Evolutionary conservation across 768 basidiomycete species (phyloP), one percentile per base, ranked within the genome.

Genomic region (Glaciozyma antarctica): DNA sequence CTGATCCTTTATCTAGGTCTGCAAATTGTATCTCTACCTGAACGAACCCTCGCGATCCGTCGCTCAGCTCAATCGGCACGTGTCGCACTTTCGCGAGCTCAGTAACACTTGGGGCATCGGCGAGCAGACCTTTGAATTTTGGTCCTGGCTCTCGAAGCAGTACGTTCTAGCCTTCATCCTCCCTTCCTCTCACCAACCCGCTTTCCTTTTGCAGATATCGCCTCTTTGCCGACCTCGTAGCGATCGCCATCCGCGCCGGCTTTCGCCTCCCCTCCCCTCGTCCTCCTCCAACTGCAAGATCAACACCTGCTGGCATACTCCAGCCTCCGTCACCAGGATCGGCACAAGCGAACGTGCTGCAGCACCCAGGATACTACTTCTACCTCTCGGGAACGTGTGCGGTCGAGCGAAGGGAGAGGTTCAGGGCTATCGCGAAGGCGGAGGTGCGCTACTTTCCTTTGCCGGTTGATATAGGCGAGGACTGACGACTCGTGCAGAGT

Each of bases 91-190:
- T 71, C 82, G 86, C 8, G 89, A 91, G 72, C 84, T 99, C 70
- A 77, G 66, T 53, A 79, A 87, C 24, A 86, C 87, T 1, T 97
- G 95, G 94, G 89, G 90, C 12, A 97, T 97, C 62, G 93, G 92
- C 21, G 90, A 93, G 72, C 89, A 92, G 73, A 95, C 90, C 0
- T 97, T 89, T 70, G 95, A 98, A 75, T 97, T 86, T 74, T 97
- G 94, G 94, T 88, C 88, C 70, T 99, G 93, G 94, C 81, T 92
- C 62, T 88, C 90, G 12, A 80, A 91, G 74, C 92, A 95, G 89
- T 91, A 72, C 62, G 87, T 81, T 22, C 16, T 24, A 8, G 26
- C 24, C n/a, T 34, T 24, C 22, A 21, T 15, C 53, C 15, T 28
- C 51, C 13, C 17, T 43, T n/a, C 58, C 47, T 62, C 26, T 24